Percentiles rank a stretch among this genome's conserved stretches.
Conservation (phyloP, 768 basidiomycete genomes). For the Suillus spraguei region DNA sequence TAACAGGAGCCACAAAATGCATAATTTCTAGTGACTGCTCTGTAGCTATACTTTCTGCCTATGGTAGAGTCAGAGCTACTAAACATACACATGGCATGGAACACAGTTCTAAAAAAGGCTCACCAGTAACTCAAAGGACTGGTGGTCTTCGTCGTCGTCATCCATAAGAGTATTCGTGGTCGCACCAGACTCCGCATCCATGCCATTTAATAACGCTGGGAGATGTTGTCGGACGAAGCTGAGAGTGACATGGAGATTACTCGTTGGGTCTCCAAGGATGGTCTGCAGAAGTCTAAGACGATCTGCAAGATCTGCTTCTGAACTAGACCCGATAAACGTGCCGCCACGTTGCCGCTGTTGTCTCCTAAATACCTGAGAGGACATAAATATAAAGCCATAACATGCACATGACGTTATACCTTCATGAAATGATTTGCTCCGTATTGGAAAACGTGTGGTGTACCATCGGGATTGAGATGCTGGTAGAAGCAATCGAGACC, state of each 20-base stretch:
- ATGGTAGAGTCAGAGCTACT: slow-evolving; percentile 35
- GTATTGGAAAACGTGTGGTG: slow-evolving; percentile 53
- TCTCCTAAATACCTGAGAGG: slow-evolving; percentile 28
- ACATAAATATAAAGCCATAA: slow-evolving; percentile 31
- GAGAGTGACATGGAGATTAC: slow-evolving; percentile 46
- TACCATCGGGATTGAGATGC: slow-evolving; percentile 69
- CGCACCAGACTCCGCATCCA: slow-evolving; percentile 6
- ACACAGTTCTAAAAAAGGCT: slow-evolving; percentile 19
- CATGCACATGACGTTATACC: slow-evolving; percentile 42
- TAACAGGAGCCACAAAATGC: background rate
- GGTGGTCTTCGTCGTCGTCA: slow-evolving; percentile 22
- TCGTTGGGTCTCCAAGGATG: slow-evolving; percentile 48
- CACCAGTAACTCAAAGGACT: slow-evolving; percentile 28
- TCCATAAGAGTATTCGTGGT: slow-evolving; percentile 28
- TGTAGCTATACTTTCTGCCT: slow-evolving; percentile 8
- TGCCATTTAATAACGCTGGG: slow-evolving; percentile 32
- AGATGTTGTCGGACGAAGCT: slow-evolving; percentile 36
- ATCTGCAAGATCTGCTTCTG: slow-evolving; percentile 32
- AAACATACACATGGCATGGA: slow-evolving; percentile 23
- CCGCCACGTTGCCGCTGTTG: slow-evolving; percentile 20
- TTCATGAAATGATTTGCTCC: slow-evolving; percentile 59
- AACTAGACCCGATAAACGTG: slow-evolving; percentile 23
- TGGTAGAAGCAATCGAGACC: slow-evolving; percentile 83
- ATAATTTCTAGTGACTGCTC: slow-evolving; percentile 6
- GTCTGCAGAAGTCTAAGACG: slow-evolving; percentile 47